Conservation (phyloP, 2,329 filamentous ascomycete species). For the Coniochaeta sp. region DNA sequence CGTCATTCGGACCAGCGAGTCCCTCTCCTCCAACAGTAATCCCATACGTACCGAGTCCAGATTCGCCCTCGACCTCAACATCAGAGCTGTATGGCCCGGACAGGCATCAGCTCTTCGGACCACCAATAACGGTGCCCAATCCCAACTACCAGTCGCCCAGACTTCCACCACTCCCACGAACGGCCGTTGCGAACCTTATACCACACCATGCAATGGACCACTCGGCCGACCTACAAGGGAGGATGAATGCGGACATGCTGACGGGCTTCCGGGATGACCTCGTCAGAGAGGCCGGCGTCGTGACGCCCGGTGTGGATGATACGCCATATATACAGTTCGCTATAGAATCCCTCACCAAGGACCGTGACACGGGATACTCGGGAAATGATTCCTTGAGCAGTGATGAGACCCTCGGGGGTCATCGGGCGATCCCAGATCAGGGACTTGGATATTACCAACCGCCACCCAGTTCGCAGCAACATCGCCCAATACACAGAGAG, state of each 20-base stretch:
- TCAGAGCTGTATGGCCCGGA: constrained; percentile 38
- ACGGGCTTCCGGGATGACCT: constrained; percentile 44
- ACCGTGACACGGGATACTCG: constrained; percentile 55
- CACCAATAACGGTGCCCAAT: constrained; percentile 18
- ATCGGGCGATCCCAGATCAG: constrained; percentile 21
- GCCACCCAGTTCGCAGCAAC: not conserved
- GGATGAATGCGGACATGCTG: constrained; percentile 13
- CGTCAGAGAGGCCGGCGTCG: constrained; percentile 39
- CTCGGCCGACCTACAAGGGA: constrained; percentile 9
- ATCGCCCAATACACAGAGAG: not conserved
- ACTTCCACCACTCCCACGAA: not conserved
- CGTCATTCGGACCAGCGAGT: constrained; percentile 17
- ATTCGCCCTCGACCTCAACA: constrained; percentile 22
- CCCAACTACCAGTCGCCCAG: not conserved
- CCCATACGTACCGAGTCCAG: constrained; percentile 31
- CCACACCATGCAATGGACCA: constrained; percentile 5
- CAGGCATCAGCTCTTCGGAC: constrained; percentile 24
- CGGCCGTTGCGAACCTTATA: not conserved
- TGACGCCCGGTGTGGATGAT: constrained; percentile 76
- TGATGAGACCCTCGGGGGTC: constrained; percentile 14
- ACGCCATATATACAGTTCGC: constrained; percentile 86
- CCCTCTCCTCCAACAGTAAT: constrained; percentile 26
- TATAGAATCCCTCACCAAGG: constrained; percentile 75
- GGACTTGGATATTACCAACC: constrained; percentile 31
- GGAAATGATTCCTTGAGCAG: constrained; percentile 40